Base-by-base conservation (phyloP, 2,329 filamentous ascomycete genomes). In the Fusarium brachygibbosum region DNA sequence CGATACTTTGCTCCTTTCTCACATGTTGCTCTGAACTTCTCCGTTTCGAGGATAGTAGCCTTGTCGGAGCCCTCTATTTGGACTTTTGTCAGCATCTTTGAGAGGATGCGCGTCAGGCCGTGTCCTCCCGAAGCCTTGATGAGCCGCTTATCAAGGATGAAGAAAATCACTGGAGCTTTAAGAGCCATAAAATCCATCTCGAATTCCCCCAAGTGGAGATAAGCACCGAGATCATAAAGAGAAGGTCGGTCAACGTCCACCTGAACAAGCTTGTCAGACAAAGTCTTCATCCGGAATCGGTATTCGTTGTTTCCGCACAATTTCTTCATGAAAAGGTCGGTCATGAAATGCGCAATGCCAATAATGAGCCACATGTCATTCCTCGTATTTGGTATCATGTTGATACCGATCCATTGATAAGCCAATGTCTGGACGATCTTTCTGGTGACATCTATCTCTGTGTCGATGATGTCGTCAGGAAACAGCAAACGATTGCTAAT, bases 251-350 rank as follows among this genome's bases (percentile, higher is more conserved):
- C 89, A 54, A 93, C 85, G 76, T 99, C 96, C 61, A 93, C 80
- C 58, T 95, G 89, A 48, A 94, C 92, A 40, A 98, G 88, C 71
- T 86, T 87, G 78, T 99, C 95, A 1, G 93, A 90, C 79, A 93
- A 88, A 37, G 88, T 84, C 80, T 98, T 98, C 79, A 97, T 91
- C 37, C 93, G 90, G 77, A 94, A 98, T 13, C 94, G 87, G 77
- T 97, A 96, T 74, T 97, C 93, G 76, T 99, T 99, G 76, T 97
- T 97, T 10, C 96, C 96, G 75, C 93, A 97, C 4, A 99, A 85
- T 70, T 90, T 91, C 77, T 91, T 93, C 87, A 98, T 93, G 79
- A 97, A 98, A 6, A 93, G 86, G 73, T 98, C 95, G 2, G 95
- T 94, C 87, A 99, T 97, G 82, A 93, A 99, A 83, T 95, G 94